These are phyloP conservation scores for Colletotrichum lindemuthianum DNA, from an alignment of 2,329 filamentous ascomycete genomes.

Conservation along the genomic window DNA sequence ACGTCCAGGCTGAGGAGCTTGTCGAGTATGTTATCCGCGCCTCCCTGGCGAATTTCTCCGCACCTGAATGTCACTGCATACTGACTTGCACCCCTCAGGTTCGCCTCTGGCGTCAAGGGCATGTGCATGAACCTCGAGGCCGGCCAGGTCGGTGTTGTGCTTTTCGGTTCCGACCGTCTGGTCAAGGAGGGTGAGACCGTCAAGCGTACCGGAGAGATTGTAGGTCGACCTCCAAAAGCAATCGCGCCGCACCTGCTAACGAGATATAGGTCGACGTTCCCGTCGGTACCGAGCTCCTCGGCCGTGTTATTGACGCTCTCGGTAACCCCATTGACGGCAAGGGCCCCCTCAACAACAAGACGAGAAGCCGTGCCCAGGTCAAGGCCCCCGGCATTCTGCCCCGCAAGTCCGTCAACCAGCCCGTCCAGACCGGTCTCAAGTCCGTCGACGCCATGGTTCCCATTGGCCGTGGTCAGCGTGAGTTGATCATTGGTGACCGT, in stretches of 20 bases:
- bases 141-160: slow-evolving; percentile 99
- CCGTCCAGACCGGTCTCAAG: slow-evolving; percentile 99
- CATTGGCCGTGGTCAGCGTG: slow-evolving; percentile 99
- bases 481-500: slow-evolving; percentile 99
- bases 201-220: slow-evolving; percentile 99
- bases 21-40: slow-evolving; percentile 82
- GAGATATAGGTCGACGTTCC: slow-evolving; percentile 87
- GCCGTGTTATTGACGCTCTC: slow-evolving; percentile 97
- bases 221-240: slow-evolving; percentile 60
- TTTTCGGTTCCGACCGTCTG: slow-evolving; percentile 99
- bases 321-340: slow-evolving; percentile 99
- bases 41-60: background rate
- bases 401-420: slow-evolving; percentile 96
- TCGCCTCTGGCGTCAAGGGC: slow-evolving; percentile 99
- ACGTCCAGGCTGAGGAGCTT: slow-evolving; percentile 99
- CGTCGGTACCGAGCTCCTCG: slow-evolving; percentile 91
- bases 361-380: slow-evolving; percentile 95
- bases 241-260: slow-evolving; percentile 39
- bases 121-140: slow-evolving; percentile 99
- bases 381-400: slow-evolving; percentile 99
- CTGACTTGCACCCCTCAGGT: slow-evolving; percentile 64
- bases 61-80: slow-evolving; percentile 21
- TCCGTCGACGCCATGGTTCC: slow-evolving; percentile 99
- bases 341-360: slow-evolving; percentile 91
- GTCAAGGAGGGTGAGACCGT: slow-evolving; percentile 99